Percentiles rank a stretch among this genome's conserved stretches.
Conservation (phyloP, 192 early-diverging fungal species). For the Lobosporangium transversale region DNA sequence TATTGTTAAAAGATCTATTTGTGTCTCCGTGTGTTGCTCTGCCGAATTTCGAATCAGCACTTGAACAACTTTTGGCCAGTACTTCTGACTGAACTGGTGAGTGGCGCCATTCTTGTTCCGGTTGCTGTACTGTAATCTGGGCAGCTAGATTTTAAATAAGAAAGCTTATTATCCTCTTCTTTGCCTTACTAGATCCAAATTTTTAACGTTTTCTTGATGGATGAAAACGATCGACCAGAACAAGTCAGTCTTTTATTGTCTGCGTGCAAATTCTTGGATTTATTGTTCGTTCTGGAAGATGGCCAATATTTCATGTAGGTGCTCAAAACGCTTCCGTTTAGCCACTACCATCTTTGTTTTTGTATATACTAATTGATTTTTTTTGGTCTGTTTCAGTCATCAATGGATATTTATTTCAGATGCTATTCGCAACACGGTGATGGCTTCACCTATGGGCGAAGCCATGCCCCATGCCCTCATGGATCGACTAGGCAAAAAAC, state of each 20-base stretch:
- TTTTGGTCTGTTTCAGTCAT: too few relatives aligned
- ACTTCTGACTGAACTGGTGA: slow-evolving; percentile 86
- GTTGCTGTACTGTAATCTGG: too few relatives aligned
- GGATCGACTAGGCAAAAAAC: slow-evolving; percentile 71
- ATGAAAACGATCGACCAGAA: slow-evolving; percentile 66
- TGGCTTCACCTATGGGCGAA: slow-evolving; percentile 53
- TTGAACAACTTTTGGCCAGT: slow-evolving; percentile 94
- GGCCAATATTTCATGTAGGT: slow-evolving; percentile 86
- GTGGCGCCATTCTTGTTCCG: not conserved
- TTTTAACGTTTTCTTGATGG: slow-evolving; percentile 68
- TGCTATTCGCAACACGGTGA: slow-evolving; percentile 74
- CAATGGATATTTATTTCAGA: slow-evolving; percentile 97
- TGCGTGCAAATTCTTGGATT: slow-evolving; percentile 89
- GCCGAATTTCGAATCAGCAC: slow-evolving; percentile 82
- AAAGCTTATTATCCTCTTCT: too few relatives aligned
- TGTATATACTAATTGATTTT: too few relatives aligned
- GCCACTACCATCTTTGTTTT: too few relatives aligned
- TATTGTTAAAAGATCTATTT: slow-evolving; percentile 84
- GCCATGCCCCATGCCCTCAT: slow-evolving; percentile 68
- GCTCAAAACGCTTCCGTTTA: too few relatives aligned
- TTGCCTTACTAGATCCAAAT: slow-evolving; percentile 64
- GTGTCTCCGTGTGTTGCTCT: slow-evolving; percentile 83
- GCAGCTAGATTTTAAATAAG: too few relatives aligned
- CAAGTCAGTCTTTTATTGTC: slow-evolving; percentile 79
- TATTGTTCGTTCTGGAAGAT: slow-evolving; percentile 81